These are phyloP conservation scores for Tetrahymena elliotti DNA, from an alignment of 73 alveolate species.

Conservation along the genomic window DNA sequence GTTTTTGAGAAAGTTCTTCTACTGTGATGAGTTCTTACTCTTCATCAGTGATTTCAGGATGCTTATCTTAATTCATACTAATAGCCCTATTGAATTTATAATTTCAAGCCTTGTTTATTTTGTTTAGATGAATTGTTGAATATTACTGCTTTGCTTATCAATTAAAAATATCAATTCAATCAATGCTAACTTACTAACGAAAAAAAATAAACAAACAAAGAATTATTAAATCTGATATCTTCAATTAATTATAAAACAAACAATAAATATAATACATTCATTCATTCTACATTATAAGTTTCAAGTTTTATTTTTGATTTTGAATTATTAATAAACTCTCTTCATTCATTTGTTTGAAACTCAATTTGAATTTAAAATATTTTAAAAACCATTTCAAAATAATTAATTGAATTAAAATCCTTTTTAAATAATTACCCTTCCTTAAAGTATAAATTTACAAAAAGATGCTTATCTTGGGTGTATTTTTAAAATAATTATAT, in stretches of 20 bases:
- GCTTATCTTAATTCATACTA: background rate
- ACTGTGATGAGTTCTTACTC: conserved; percentile 58
- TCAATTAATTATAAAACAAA: no score
- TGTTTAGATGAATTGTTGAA: background rate
- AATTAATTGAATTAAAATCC: no score
- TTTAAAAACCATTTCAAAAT: no score
- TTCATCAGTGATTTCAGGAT: conserved; percentile 29
- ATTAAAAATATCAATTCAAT: no score
- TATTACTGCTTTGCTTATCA: background rate
- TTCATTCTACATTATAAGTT: background rate
- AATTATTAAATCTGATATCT: background rate
- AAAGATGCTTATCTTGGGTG: no score
- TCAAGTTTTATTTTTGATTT: no score
- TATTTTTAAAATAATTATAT: no score
- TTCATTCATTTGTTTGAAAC: no score
- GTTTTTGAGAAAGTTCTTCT: conserved; percentile 65
- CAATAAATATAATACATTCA: no score
- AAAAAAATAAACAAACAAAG: background rate
- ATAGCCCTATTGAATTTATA: background rate
- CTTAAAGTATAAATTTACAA: no score
- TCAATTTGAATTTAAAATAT: no score
- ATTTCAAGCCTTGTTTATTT: background rate
- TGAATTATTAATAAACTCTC: background rate
- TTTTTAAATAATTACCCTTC: no score
- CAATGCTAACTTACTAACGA: background rate